phyloP scores from a whole-genome alignment of 139 green algal species.

The Micromonas commoda region DNA sequence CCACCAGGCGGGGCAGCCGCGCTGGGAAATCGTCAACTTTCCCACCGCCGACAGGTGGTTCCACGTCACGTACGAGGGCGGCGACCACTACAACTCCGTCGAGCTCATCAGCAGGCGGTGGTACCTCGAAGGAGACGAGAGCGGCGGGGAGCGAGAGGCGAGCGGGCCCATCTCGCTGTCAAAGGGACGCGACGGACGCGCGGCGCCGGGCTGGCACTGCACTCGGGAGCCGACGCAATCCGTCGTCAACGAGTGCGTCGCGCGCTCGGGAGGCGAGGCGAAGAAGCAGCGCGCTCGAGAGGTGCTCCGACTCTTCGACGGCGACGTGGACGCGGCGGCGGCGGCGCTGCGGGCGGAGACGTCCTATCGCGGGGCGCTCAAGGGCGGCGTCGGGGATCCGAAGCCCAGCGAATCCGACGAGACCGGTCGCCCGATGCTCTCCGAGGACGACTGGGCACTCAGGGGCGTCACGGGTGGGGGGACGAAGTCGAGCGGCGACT shows the following conservation, averaged over 20 bases:
- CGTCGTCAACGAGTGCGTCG: neutral
- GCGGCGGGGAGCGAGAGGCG: neutral
- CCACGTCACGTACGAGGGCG: constrained; percentile 8
- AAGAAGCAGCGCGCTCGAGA: neutral
- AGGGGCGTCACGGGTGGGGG: neutral
- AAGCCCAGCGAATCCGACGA: no score
- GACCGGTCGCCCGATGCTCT: no score
- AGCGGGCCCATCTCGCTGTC: constrained; percentile 9
- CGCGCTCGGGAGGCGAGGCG: neutral
- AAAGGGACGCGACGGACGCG: neutral
- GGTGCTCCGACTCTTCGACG: neutral
- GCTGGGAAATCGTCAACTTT: neutral
- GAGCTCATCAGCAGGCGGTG: neutral
- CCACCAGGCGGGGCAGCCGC: neutral
- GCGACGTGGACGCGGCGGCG: neutral
- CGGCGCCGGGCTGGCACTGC: no score
- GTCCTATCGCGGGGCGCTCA: neutral
- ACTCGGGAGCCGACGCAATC: neutral
- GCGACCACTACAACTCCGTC: constrained; percentile 19
- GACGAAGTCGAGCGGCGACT: neutral
- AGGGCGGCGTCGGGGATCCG: no score
- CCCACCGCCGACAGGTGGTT: neutral
- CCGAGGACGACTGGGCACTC: no score
- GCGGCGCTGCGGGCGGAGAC: neutral
- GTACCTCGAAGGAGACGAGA: no score